Conservation (phyloP, 345 rosid species). For the thale cress (Arabidopsis thaliana) region TAIR10.1 NC_003076.8:8936001-8936500, state of each 20-base stretch:
- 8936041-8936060: not conserved
- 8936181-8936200: slow-evolving; percentile 71
- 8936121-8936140: slow-evolving; percentile 95
- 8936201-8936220: slow-evolving; percentile 81
- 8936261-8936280: slow-evolving; percentile 91
- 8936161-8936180: slow-evolving; percentile 81
- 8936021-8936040: slow-evolving; percentile 21
- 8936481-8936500: slow-evolving; percentile 47
- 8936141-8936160: slow-evolving; percentile 73
- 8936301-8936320: slow-evolving; percentile 93
- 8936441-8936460: slow-evolving; percentile 20
- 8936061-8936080: slow-evolving; percentile 15
- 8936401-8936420: not conserved
- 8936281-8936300: slow-evolving; percentile 94
- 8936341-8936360: slow-evolving; percentile 17
- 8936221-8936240: slow-evolving; percentile 63
- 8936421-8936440: not conserved
- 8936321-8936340: slow-evolving; percentile 90
- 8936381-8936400: slow-evolving; percentile 23
- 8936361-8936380: slow-evolving; percentile 16
- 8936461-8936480: slow-evolving; percentile 47
- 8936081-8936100: slow-evolving; percentile 89
- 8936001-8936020: slow-evolving; percentile 26
- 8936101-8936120: slow-evolving; percentile 86
- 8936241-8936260: slow-evolving; percentile 80